These are phyloP conservation scores for Mycosarcoma mackinlayi DNA, from an alignment of 1,284 basidiomycete species.

Conservation along the genomic window DNA sequence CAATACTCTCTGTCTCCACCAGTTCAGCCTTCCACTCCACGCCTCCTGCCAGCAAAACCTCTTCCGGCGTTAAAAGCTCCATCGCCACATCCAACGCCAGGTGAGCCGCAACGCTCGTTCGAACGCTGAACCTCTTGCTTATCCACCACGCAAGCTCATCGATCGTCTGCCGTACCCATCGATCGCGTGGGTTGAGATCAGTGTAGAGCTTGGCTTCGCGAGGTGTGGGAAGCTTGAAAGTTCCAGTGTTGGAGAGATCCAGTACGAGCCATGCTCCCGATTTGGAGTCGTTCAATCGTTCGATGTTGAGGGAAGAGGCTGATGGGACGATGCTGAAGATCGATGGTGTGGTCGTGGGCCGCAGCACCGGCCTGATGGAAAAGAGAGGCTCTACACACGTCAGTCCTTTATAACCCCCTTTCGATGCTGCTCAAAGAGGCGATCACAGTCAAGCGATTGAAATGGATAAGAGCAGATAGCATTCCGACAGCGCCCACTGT, in stretches of 20 bases:
- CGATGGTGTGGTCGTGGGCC: slow-evolving; percentile 8
- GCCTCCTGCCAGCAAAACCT: slow-evolving; percentile 29
- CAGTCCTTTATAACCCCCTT: too few species aligned
- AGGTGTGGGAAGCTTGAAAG: slow-evolving; percentile 22
- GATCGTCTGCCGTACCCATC: slow-evolving; percentile 24
- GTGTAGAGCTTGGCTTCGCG: slow-evolving; percentile 13
- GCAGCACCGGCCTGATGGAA: slow-evolving; percentile 28
- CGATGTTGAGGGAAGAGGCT: too few species aligned
- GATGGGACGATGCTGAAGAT: slow-evolving; percentile 18
- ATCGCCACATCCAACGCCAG: slow-evolving; percentile 31
- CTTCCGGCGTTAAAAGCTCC: slow-evolving; percentile 26
- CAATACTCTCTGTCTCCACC: slow-evolving; percentile 6
- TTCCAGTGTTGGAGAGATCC: slow-evolving; percentile 17
- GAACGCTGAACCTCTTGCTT: slow-evolving; percentile 19
- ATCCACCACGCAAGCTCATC: slow-evolving; percentile 26
- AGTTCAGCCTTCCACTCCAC: slow-evolving; percentile 43
- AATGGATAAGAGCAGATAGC: neutral
- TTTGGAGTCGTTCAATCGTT: slow-evolving; percentile 13
- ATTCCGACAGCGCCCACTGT: slow-evolving; percentile 1
- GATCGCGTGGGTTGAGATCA: slow-evolving; percentile 31
- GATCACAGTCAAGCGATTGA: neutral
- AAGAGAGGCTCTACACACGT: neutral
- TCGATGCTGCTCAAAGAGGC: too few species aligned
- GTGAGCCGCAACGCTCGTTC: slow-evolving; percentile 15
- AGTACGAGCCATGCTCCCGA: slow-evolving; percentile 26